phyloP scores from a whole-genome alignment of 1,139 yeast species.

The Magnusiomyces tetraspermus region DNA sequence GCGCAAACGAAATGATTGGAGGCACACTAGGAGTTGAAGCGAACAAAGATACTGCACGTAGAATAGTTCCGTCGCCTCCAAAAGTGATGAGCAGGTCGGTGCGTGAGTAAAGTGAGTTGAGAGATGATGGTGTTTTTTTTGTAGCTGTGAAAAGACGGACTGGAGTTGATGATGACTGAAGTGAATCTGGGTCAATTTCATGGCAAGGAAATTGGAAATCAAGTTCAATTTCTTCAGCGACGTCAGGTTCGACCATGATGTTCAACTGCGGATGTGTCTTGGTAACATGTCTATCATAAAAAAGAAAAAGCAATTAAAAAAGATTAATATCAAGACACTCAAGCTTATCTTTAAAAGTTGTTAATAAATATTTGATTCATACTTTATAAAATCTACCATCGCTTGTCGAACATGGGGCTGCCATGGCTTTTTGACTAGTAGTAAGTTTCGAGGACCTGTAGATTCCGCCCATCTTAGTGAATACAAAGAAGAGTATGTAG shows the following conservation, averaged over 20 bases:
- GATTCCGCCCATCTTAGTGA: constrained; percentile 26
- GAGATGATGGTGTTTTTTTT: background rate
- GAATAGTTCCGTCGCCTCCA: constrained; percentile 94
- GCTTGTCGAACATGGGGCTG: constrained; percentile 55
- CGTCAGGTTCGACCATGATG: constrained; percentile 66
- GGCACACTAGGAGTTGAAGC: constrained; percentile 50
- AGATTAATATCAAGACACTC: background rate
- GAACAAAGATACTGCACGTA: constrained; percentile 60
- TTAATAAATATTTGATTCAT: too few relatives aligned
- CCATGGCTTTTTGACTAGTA: constrained; percentile 81
- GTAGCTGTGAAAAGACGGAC: background rate
- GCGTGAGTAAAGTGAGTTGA: constrained; percentile 18
- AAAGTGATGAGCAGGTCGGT: constrained; percentile 71
- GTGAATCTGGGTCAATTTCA: constrained; percentile 24
- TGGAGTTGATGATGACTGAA: constrained; percentile 20
- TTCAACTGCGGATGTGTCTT: constrained; percentile 56
- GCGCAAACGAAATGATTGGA: constrained; percentile 78
- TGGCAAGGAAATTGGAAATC: constrained; percentile 13
- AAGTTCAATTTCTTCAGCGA: constrained; percentile 57
- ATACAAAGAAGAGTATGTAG: background rate
- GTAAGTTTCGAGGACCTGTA: constrained; percentile 48
- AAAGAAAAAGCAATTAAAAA: constrained; percentile 5
- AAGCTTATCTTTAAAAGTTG: too few relatives aligned
- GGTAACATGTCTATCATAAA: constrained; percentile 20
- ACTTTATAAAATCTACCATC: constrained; percentile 52